Conservation (phyloP, 139 green algal species). For the Pseudopediastrum boryanum region DNA sequence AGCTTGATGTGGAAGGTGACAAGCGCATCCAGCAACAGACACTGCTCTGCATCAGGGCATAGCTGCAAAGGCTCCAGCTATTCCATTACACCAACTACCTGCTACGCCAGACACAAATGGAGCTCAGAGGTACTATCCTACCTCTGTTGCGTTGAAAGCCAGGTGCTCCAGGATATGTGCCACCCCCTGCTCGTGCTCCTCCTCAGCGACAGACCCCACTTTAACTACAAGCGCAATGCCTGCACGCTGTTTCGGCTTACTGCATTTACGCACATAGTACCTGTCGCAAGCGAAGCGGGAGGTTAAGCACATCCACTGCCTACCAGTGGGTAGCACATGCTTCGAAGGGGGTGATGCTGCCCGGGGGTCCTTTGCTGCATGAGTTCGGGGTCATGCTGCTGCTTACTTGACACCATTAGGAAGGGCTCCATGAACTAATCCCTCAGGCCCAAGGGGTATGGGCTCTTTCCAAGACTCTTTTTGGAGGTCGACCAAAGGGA, state of each 20-base stretch:
- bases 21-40: too few relatives aligned
- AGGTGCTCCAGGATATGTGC: constrained; percentile 93
- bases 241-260: constrained; percentile 72
- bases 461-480: too few relatives aligned
- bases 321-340: background rate
- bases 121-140: too few relatives aligned
- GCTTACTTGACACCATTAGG: constrained; percentile 27
- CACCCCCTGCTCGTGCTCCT: constrained; percentile 73
- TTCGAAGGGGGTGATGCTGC: background rate
- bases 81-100: too few relatives aligned
- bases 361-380: background rate
- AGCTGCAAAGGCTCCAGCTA: too few relatives aligned
- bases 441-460: constrained; percentile 26
- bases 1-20: too few relatives aligned
- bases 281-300: constrained; percentile 20
- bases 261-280: constrained; percentile 78
- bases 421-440: constrained; percentile 11
- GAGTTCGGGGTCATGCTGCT: background rate
- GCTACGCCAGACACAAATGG: too few relatives aligned
- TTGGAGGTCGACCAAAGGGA: too few relatives aligned
- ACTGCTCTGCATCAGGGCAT: too few relatives aligned
- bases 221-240: constrained; percentile 74
- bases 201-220: constrained; percentile 69
- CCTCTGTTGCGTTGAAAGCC: constrained; percentile 85
- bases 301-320: too few relatives aligned